Conservation (phyloP, 148 eudicot species). For the Nepenthes gracilis region DNA sequence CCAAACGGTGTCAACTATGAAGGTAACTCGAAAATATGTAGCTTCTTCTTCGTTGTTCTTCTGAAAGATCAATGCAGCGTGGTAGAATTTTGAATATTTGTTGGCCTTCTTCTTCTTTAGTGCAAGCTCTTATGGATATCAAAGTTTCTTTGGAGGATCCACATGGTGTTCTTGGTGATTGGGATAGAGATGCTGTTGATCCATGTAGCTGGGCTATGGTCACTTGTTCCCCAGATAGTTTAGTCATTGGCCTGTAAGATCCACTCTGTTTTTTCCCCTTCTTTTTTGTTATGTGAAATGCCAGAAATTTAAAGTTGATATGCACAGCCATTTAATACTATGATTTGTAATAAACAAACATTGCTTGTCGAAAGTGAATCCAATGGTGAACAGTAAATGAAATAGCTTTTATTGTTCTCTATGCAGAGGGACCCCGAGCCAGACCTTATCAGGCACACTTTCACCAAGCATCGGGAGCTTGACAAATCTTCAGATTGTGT, state of each 20-base stretch:
- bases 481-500: constrained; percentile 61
- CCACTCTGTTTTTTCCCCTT: background rate
- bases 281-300: background rate
- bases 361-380: background rate
- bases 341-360: background rate
- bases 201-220: constrained; percentile 86
- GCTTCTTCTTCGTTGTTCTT: background rate
- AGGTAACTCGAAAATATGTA: constrained; percentile 18
- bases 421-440: constrained; percentile 63
- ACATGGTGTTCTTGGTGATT: constrained; percentile 53
- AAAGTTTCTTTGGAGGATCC: constrained; percentile 41
- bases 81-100: background rate
- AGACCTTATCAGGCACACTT: constrained; percentile 51
- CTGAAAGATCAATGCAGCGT: background rate
- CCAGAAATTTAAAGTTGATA: background rate
- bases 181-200: constrained; percentile 71
- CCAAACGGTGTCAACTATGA: constrained; percentile 66
- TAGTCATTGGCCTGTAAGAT: constrained; percentile 60
- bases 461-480: constrained; percentile 71
- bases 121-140: constrained; percentile 57
- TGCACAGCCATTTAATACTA: background rate
- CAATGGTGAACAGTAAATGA: background rate
- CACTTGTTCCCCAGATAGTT: constrained; percentile 51
- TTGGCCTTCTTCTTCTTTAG: constrained; percentile 6
- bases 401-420: background rate